Evolutionary conservation across 2,329 filamentous ascomycete species (phyloP), one percentile per base, ranked within the genome.

Genomic region (Penicillium olsonii): DNA sequence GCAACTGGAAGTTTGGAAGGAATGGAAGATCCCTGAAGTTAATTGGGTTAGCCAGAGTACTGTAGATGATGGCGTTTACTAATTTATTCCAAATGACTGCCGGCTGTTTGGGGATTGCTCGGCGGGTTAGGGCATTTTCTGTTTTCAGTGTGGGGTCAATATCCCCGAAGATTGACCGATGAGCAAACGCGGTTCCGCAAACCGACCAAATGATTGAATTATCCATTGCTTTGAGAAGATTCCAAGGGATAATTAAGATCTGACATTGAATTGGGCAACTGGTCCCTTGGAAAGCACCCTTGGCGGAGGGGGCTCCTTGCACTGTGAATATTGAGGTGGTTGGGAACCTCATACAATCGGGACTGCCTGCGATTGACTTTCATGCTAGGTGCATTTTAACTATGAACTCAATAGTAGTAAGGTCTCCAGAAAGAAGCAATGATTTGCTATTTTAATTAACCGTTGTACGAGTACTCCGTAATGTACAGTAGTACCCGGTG

Each of bases 91-190:
- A 18, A 12, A 5, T 17, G 11, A n/a, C 22, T 31, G 26, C 22
- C 17, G 12, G 22, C 27, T 53, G 39, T 41, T 35, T n/a, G 38
- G 50, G 29, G n/a, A 33, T 39, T 19, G 22, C 27, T 40, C 37
- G 53, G 44, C 20, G 9, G 41, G 41, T 45, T 39, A 31, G n/a
- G 43, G 24, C 7, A 19, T 15, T 35, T 35, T 35, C 29, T n/a
- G 29, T 18, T 20, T 35, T 44, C 8, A 26, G 45, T 34, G 47
- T 50, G 47, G 47, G n/a, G 47, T 24, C 27, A n/a, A 20, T 19
- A 15, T 17, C 37, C 18, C 52, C 54, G 52, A 55, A 26, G 45
- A 55, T 59, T 58, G 45, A 29, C 51, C 51, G 53, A 56, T 57
- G 22, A 43, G 18, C 37, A 42, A 38, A 45, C 43, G 49, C 42